Evolutionary conservation across 2,329 filamentous ascomycete species (phyloP).

Genomic region (Aspergillus aculeatus): DNA sequence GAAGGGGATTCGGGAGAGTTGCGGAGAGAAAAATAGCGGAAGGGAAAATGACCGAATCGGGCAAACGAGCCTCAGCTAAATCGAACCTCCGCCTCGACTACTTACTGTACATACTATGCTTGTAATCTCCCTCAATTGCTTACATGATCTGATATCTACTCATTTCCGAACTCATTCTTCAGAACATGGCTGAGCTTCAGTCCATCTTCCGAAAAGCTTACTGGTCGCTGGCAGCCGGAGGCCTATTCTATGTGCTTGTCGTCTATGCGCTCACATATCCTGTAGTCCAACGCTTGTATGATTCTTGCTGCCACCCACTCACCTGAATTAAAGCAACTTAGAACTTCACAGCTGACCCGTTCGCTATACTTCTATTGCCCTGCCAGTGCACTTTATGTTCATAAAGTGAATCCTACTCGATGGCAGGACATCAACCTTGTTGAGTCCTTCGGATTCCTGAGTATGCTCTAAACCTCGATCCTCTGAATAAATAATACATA

Average conservation of each 20-base stretch:
- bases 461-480: slow-evolving; percentile 49
- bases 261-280: slow-evolving; percentile 67
- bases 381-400: slow-evolving; percentile 74
- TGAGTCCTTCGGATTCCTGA: slow-evolving; percentile 81
- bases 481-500: not conserved
- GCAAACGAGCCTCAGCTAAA: not conserved
- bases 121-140: not conserved
- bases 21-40: slow-evolving; percentile 13
- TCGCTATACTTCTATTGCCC: not conserved
- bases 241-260: slow-evolving; percentile 66
- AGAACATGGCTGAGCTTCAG: slow-evolving; percentile 38
- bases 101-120: no score
- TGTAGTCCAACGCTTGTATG: slow-evolving; percentile 77
- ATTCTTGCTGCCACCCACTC: slow-evolving; percentile 7
- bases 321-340: not conserved
- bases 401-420: slow-evolving; percentile 71
- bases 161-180: no score
- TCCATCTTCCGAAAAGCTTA: slow-evolving; percentile 54
- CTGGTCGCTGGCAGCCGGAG: slow-evolving; percentile 57
- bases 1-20: not conserved
- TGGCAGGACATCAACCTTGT: slow-evolving; percentile 74
- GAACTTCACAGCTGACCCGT: not conserved
- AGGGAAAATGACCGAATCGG: not conserved
- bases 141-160: no score
- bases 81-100: not conserved